A percentile compares a stretch with the other conserved stretches of the same genome.
phyloP scores from a whole-genome alignment of 2,329 filamentous ascomycete genomes.

The Graphilbum fragrans region DNA sequence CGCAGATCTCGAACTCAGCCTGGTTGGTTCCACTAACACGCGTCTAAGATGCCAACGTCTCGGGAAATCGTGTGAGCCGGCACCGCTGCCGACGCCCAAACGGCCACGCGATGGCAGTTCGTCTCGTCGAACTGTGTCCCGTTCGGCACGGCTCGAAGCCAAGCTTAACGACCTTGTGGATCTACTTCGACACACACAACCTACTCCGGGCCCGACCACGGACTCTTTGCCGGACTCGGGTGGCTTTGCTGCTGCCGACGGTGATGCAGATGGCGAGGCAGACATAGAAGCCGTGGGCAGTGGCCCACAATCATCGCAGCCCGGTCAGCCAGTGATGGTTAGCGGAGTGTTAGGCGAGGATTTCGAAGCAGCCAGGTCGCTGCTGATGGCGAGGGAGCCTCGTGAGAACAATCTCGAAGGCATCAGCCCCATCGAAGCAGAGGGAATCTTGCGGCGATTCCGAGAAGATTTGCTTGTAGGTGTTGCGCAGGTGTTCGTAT shows the following conservation, averaged over 20 bases:
- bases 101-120: conserved; percentile 17
- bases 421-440: conserved; percentile 9
- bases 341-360: too few species aligned
- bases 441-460: conserved; percentile 24
- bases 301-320: conserved; percentile 1
- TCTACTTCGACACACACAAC: conserved; percentile 18
- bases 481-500: not conserved
- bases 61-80: conserved; percentile 26
- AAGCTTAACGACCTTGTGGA: conserved; percentile 36
- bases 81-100: conserved; percentile 21
- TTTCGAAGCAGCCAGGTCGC: too few species aligned
- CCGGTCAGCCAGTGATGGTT: not conserved
- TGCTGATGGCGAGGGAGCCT: too few species aligned
- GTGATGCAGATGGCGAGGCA: not conserved
- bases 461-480: conserved; percentile 22
- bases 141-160: conserved; percentile 34
- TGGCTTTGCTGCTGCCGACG: not conserved
- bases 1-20: too few species aligned
- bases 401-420: not conserved
- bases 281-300: not conserved
- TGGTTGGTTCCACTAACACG: not conserved
- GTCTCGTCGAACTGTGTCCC: conserved; percentile 12
- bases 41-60: conserved; percentile 20
- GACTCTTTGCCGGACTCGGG: not conserved
- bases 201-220: conserved; percentile 14